Evolutionary conservation across 805 yeast species (phyloP).

Genomic region (Huiozyma sinensis): DNA sequence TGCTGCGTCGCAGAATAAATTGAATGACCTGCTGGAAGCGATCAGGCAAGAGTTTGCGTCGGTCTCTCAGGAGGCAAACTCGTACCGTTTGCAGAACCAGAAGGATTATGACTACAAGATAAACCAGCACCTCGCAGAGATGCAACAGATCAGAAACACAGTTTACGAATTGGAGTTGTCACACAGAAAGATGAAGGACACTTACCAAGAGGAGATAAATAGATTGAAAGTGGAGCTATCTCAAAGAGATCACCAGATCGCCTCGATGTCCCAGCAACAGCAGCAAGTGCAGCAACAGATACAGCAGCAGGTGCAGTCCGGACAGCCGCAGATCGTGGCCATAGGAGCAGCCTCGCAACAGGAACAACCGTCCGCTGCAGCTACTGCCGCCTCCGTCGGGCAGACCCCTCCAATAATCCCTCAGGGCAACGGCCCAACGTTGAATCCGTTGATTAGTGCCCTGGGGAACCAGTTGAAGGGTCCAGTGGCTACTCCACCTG

Average conservation of each 20-base stretch:
- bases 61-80: constrained; percentile 75
- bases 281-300: constrained; percentile 24
- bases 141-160: constrained; percentile 88
- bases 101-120: constrained; percentile 86
- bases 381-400: neutral
- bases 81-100: constrained; percentile 70
- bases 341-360: constrained; percentile 1
- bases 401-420: neutral
- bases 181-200: constrained; percentile 89
- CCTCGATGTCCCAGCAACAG: constrained; percentile 34
- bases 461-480: constrained; percentile 8
- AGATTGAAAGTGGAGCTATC: constrained; percentile 81
- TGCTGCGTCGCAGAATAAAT: constrained; percentile 25
- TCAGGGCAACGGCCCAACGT: constrained; percentile 7
- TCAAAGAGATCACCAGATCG: constrained; percentile 54
- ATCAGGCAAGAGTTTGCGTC: constrained; percentile 84
- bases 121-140: constrained; percentile 84
- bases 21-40: constrained; percentile 81
- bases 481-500: constrained; percentile 1
- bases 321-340: constrained; percentile 2
- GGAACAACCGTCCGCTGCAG: neutral
- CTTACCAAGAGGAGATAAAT: constrained; percentile 86
- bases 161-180: constrained; percentile 90
- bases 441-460: constrained; percentile 11
- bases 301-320: constrained; percentile 7